phyloP scores from a whole-genome alignment of 1,284 basidiomycete species.

The Inonotus hispidus region DNA sequence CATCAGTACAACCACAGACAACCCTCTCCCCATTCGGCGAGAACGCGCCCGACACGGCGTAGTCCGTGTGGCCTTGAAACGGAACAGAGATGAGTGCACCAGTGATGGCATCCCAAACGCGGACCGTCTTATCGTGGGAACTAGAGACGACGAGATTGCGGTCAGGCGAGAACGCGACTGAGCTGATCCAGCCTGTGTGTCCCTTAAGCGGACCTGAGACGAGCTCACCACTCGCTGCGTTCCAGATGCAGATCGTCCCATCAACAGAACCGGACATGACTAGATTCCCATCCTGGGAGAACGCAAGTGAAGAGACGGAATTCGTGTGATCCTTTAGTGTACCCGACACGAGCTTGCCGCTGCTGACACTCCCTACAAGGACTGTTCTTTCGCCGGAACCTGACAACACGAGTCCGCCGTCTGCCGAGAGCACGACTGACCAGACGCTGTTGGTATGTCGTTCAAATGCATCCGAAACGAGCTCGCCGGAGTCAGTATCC shows the following conservation, averaged over 20 bases:
- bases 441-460: not conserved
- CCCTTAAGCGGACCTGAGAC: not conserved
- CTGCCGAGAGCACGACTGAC: not conserved
- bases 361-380: not conserved
- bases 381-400: not conserved
- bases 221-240: not conserved
- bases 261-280: constrained; percentile 3
- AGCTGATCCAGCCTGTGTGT: not conserved
- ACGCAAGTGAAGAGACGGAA: not conserved
- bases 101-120: not conserved
- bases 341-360: not conserved
- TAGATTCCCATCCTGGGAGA: not conserved
- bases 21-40: not conserved
- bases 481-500: not conserved
- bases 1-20: not conserved
- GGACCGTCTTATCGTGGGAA: not conserved
- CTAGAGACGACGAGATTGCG: not conserved
- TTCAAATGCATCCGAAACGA: not conserved
- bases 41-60: not conserved
- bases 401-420: not conserved
- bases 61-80: not conserved
- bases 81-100: not conserved
- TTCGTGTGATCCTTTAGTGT: not conserved
- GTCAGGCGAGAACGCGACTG: not conserved
- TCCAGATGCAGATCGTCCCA: not conserved